Conservation (phyloP, 352 stramenopile species). For the Elongisporangium senticosum region DNA sequence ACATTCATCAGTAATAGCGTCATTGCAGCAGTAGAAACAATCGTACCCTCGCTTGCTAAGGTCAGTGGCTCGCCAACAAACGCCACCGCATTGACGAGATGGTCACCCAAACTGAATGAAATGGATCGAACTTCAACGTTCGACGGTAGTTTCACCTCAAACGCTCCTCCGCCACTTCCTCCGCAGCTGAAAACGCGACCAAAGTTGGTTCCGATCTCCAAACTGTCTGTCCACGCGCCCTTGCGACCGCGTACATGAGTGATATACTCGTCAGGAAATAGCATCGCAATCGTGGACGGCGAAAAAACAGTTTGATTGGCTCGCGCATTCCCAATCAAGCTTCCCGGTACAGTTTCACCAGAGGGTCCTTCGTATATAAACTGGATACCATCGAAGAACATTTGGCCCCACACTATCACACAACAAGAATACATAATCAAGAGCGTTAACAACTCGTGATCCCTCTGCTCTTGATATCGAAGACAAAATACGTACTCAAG, state of each 20-base stretch:
- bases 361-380: constrained; percentile 43
- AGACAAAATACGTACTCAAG: constrained; percentile 33
- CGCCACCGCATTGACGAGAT: constrained; percentile 46
- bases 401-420: constrained; percentile 55
- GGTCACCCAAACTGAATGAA: constrained; percentile 53
- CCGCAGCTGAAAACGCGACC: constrained; percentile 46
- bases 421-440: constrained; percentile 10
- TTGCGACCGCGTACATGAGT: constrained; percentile 46
- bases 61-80: constrained; percentile 31
- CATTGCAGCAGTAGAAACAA: neutral
- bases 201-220: constrained; percentile 68
- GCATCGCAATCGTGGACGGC: constrained; percentile 23
- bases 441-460: constrained; percentile 3
- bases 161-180: constrained; percentile 52
- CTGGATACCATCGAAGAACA: constrained; percentile 67
- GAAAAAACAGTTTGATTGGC: constrained; percentile 21
- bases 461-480: neutral
- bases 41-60: neutral
- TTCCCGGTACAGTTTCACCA: constrained; percentile 16
- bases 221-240: constrained; percentile 66
- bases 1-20: neutral
- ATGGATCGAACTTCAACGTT: constrained; percentile 55
- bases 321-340: constrained; percentile 45
- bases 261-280: constrained; percentile 52
- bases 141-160: constrained; percentile 24